Conservation (phyloP, 2,329 filamentous ascomycete species). For the Hypomyces perniciosus region DNA sequence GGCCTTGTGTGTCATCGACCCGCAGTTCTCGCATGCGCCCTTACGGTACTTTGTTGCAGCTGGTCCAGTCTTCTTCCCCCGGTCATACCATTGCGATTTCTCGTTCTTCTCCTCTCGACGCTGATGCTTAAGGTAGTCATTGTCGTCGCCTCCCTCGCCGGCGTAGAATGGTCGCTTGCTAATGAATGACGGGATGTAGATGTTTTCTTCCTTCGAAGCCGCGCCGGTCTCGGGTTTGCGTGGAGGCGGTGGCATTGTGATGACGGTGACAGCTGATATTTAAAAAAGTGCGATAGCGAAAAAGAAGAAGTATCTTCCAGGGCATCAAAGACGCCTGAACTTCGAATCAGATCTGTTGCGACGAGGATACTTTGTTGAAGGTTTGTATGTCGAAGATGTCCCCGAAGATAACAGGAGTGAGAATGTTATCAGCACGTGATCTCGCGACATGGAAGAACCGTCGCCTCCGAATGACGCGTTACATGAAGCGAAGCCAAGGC, state of each 20-base stretch:
- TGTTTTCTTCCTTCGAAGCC: conserved; percentile 80
- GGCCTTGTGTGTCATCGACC: conserved; percentile 90
- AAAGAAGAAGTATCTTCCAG: not conserved
- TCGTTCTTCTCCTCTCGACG: conserved; percentile 58
- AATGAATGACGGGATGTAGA: conserved; percentile 98
- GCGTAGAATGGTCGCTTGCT: conserved; percentile 97
- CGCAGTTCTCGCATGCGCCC: conserved; percentile 97
- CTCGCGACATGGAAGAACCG: conserved; percentile 15
- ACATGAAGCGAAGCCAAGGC: not conserved
- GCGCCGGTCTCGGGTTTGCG: conserved; percentile 31
- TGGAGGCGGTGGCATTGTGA: conserved; percentile 22
- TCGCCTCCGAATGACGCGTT: not conserved
- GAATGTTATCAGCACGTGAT: conserved; percentile 23
- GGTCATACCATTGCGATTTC: conserved; percentile 85
- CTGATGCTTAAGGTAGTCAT: conserved; percentile 95
- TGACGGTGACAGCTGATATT: not conserved
- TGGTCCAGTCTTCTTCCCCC: conserved; percentile 75
- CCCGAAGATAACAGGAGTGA: not conserved
- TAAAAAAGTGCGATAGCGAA: not conserved
- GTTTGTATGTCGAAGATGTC: no score
- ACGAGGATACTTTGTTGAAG: no score
- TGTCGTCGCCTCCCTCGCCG: conserved; percentile 66
- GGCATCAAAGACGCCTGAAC: no score
- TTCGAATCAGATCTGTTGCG: no score
- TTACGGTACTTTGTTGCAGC: conserved; percentile 96